These are phyloP conservation scores for Rhodotorula sp. DNA, from an alignment of 1,284 basidiomycete species.

Conservation along the genomic window DNA sequence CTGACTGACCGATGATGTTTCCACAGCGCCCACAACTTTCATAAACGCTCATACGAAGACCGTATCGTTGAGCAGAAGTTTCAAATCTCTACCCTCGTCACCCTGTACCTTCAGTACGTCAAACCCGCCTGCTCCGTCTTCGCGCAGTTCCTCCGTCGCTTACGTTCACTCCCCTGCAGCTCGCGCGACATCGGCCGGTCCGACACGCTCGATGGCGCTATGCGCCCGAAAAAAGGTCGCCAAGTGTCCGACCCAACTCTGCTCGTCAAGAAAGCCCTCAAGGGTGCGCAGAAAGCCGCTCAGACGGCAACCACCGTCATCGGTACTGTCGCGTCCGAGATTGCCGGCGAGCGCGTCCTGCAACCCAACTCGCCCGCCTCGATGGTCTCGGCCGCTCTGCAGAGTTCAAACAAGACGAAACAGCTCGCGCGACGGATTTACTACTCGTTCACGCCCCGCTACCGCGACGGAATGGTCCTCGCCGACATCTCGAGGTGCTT, in stretches of 20 bases:
- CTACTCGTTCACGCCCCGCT: constrained; percentile 75
- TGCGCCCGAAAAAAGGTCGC: constrained; percentile 49
- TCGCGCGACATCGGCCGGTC: constrained; percentile 56
- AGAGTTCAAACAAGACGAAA: constrained; percentile 77
- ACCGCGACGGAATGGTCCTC: constrained; percentile 61
- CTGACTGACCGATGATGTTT: too few species aligned
- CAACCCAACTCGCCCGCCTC: constrained; percentile 84
- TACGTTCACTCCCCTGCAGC: constrained; percentile 1
- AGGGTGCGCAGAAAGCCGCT: constrained; percentile 65
- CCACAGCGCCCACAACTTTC: constrained; percentile 63
- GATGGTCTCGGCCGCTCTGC: constrained; percentile 73
- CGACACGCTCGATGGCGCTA: constrained; percentile 61
- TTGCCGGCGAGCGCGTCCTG: constrained; percentile 64
- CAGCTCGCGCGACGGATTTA: constrained; percentile 78
- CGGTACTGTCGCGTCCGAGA: constrained; percentile 54
- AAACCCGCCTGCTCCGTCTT: background rate
- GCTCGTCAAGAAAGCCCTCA: constrained; percentile 68
- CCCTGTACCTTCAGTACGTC: constrained; percentile 65
- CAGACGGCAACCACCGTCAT: constrained; percentile 48
- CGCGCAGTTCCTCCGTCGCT: background rate
- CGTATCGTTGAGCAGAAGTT: constrained; percentile 80
- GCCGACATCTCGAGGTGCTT: constrained; percentile 75
- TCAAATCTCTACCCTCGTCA: constrained; percentile 68
- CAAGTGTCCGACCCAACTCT: constrained; percentile 58
- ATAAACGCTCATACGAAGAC: constrained; percentile 75